phyloP scores from a whole-genome alignment of 495 filamentous ascomycete genomes.

The Penicillium robsamsonii region DNA sequence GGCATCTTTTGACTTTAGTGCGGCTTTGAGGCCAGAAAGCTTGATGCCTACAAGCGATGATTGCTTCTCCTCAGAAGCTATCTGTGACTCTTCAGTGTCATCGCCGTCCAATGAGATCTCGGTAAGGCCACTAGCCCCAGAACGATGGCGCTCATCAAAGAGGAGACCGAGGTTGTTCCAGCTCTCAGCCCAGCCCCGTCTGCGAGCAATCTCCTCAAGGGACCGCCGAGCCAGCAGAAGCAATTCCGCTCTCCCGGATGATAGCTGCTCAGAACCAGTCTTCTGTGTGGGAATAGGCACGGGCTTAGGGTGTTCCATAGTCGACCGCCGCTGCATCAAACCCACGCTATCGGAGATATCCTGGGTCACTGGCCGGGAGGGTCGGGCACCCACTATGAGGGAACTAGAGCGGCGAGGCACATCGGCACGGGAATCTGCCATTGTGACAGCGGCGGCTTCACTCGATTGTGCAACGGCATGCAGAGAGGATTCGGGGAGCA shows the following conservation, averaged over 20 bases:
- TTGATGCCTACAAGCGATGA: slow-evolving; percentile 37
- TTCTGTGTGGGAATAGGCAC: slow-evolving; percentile 37
- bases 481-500: slow-evolving; percentile 60
- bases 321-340: slow-evolving; percentile 23
- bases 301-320: slow-evolving; percentile 34
- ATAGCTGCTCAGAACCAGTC: slow-evolving; percentile 77
- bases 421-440: slow-evolving; percentile 45
- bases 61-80: slow-evolving; percentile 39
- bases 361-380: slow-evolving; percentile 32
- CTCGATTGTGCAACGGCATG: slow-evolving; percentile 31
- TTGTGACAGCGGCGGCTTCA: slow-evolving; percentile 21
- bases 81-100: slow-evolving; percentile 16
- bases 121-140: slow-evolving; percentile 50
- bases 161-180: slow-evolving; percentile 62
- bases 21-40: slow-evolving; percentile 29
- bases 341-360: slow-evolving; percentile 31
- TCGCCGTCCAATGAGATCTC: slow-evolving; percentile 43
- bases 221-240: slow-evolving; percentile 74
- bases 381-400: slow-evolving; percentile 28
- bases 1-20: slow-evolving; percentile 32
- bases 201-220: slow-evolving; percentile 69
- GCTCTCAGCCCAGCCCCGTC: slow-evolving; percentile 72
- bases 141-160: slow-evolving; percentile 50
- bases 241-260: slow-evolving; percentile 76
- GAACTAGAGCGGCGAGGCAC: slow-evolving; percentile 47